phyloP scores from a whole-genome alignment of 768 basidiomycete species.

The Suillus tomentosus region DNA sequence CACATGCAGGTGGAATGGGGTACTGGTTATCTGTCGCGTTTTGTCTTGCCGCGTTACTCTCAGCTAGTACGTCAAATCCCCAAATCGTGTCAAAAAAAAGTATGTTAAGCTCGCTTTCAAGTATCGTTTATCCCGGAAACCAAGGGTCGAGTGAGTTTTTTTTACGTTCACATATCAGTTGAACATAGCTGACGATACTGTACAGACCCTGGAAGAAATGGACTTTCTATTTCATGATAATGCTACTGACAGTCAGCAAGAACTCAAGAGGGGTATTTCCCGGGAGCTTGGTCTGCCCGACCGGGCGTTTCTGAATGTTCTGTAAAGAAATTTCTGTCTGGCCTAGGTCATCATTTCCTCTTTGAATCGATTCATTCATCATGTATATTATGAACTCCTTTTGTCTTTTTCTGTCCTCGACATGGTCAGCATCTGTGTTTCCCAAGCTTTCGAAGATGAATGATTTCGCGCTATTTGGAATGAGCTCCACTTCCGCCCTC shows the following conservation, averaged over 20 bases:
- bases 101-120: slow-evolving; percentile 8
- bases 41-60: slow-evolving; percentile 30
- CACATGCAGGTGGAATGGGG: slow-evolving; percentile 24
- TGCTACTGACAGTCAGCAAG: slow-evolving; percentile 26
- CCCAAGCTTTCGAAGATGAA: not conserved
- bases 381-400: not conserved
- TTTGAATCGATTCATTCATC: not conserved
- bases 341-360: not conserved
- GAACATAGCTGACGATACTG: not conserved
- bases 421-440: not conserved
- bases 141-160: slow-evolving; percentile 31
- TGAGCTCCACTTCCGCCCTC: not conserved
- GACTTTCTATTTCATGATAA: slow-evolving; percentile 34
- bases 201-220: slow-evolving; percentile 37
- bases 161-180: not conserved
- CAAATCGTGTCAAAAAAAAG: not conserved
- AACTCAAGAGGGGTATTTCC: slow-evolving; percentile 31
- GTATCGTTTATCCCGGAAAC: slow-evolving; percentile 34
- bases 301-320: slow-evolving; percentile 22
- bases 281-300: slow-evolving; percentile 31
- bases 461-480: not conserved
- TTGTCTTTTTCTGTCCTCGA: not conserved
- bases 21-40: slow-evolving; percentile 34
- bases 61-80: slow-evolving; percentile 24
- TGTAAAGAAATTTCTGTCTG: not conserved